phyloP scores from a whole-genome alignment of 495 filamentous ascomycete species.

The Margaritispora aquatica region DNA sequence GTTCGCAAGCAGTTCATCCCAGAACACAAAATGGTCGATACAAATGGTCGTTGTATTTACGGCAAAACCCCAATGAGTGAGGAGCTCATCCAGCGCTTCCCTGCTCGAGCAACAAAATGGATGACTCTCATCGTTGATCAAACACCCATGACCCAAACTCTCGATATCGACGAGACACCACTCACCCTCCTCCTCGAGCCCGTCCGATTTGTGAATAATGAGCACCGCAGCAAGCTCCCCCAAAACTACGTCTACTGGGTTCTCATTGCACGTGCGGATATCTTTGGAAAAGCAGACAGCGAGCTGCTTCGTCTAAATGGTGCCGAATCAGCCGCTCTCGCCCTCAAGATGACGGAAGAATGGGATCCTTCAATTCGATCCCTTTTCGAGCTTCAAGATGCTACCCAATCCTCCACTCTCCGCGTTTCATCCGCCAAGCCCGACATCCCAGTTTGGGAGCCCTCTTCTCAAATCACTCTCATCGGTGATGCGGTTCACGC shows the following conservation, averaged over 20 bases:
- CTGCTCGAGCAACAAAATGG: slow-evolving; percentile 12
- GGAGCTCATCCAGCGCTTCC: slow-evolving; percentile 19
- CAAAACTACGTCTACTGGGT: slow-evolving; percentile 32
- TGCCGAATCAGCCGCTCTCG: neutral
- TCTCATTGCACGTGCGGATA: slow-evolving; percentile 10
- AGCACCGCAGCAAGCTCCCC: slow-evolving; percentile 14
- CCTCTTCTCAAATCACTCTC: slow-evolving; percentile 18
- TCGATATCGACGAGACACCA: slow-evolving; percentile 6
- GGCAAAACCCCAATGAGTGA: slow-evolving; percentile 27
- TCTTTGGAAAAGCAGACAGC: neutral
- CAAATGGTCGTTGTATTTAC: slow-evolving; percentile 21
- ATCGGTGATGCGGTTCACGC: slow-evolving; percentile 28
- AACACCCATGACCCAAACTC: slow-evolving; percentile 2
- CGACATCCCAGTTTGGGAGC: slow-evolving; percentile 10
- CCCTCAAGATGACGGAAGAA: slow-evolving; percentile 16
- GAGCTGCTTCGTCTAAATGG: neutral
- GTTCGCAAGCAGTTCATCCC: slow-evolving; percentile 23
- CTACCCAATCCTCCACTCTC: slow-evolving; percentile 17
- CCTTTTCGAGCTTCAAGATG: slow-evolving; percentile 21
- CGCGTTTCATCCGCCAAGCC: slow-evolving; percentile 15
- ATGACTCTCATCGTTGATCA: slow-evolving; percentile 25
- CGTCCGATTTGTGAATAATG: slow-evolving; percentile 7
- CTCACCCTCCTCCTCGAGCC: slow-evolving; percentile 14
- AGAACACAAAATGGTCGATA: slow-evolving; percentile 23
- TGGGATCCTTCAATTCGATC: slow-evolving; percentile 16